Evolutionary conservation across 208 protist species (phyloP).

Genomic region (Tritrichomonas foetus): DNA sequence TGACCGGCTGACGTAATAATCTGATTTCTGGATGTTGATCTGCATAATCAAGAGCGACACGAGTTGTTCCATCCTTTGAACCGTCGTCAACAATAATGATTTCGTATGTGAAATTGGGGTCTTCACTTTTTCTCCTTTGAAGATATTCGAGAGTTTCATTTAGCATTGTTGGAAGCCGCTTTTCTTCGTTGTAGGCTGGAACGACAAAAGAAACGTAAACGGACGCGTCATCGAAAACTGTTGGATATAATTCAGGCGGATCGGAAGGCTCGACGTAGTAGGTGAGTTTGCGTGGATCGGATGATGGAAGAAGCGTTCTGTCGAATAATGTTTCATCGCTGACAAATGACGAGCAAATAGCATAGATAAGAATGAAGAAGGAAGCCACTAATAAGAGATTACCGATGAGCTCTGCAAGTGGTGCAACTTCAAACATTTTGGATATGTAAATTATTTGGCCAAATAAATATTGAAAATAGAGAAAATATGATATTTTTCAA

Average conservation of each 20-base stretch:
- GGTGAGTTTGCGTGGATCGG: background rate
- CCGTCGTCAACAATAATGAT: constrained; percentile 51
- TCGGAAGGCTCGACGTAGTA: background rate
- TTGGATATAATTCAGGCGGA: background rate
- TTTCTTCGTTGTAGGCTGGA: constrained; percentile 50
- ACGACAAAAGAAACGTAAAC: constrained; percentile 44
- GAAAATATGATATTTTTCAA: too few relatives aligned
- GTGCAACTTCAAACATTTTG: background rate
- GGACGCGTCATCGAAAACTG: background rate
- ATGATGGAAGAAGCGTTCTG: background rate
- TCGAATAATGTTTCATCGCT: constrained; percentile 12
- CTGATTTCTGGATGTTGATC: background rate
- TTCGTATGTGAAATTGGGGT: constrained; percentile 38
- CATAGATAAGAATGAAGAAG: background rate
- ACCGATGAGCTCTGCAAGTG: background rate
- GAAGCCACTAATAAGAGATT: background rate
- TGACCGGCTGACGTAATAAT: constrained; percentile 28
- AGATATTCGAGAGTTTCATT: constrained; percentile 44
- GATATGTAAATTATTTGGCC: too few relatives aligned
- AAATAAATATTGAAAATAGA: too few relatives aligned
- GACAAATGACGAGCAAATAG: background rate
- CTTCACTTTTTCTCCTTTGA: background rate
- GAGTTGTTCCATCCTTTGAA: constrained; percentile 35
- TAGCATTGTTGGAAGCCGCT: constrained; percentile 42
- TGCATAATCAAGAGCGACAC: constrained; percentile 36